phyloP scores from a whole-genome alignment of 2,329 filamentous ascomycete species.

The Paecilomyces dactylethromorphus region DNA sequence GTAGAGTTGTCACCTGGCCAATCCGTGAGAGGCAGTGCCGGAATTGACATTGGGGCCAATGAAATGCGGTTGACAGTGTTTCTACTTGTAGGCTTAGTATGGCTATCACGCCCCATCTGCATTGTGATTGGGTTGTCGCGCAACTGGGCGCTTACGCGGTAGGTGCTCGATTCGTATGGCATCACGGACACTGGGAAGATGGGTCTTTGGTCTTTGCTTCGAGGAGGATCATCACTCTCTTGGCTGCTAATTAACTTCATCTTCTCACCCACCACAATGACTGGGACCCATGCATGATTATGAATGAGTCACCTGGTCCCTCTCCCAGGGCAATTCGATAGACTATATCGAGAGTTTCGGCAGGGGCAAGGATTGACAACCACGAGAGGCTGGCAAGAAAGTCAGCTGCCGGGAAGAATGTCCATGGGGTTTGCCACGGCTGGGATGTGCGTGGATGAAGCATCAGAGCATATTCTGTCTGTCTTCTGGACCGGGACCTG shows the following conservation, averaged over 20 bases:
- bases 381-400: background rate
- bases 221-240: background rate
- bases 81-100: background rate
- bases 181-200: background rate
- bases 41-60: background rate
- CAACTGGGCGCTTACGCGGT: background rate
- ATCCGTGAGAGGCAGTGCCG: background rate
- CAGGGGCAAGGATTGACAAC: background rate
- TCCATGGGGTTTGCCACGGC: background rate
- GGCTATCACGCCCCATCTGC: background rate
- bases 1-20: background rate
- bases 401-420: background rate
- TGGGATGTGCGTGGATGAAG: background rate
- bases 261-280: background rate
- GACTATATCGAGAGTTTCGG: background rate
- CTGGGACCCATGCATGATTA: background rate
- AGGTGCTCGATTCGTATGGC: background rate
- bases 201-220: background rate
- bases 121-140: background rate
- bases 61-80: background rate
- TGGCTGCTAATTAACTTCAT: background rate
- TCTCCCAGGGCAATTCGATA: background rate
- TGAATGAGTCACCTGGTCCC: background rate
- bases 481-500: too few relatives aligned
- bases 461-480: background rate